These are phyloP conservation scores for Phytophthora tubulina DNA, from an alignment of 352 stramenopile genomes.

Conservation along the genomic window DNA sequence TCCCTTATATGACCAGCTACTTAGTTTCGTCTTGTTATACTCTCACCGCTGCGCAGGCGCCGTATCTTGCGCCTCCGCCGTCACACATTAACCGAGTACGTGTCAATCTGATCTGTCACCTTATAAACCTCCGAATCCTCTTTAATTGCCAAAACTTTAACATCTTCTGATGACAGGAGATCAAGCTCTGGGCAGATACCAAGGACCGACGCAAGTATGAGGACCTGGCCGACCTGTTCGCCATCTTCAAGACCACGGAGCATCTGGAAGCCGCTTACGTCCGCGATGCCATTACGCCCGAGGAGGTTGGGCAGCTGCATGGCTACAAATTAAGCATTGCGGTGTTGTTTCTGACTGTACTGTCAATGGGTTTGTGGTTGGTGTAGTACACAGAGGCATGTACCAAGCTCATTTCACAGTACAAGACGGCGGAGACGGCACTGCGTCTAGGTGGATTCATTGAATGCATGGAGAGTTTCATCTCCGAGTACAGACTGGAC, in stretches of 20 bases:
- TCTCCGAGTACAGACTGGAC: conserved; percentile 96
- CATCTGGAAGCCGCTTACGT: conserved; percentile 98
- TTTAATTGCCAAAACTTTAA: neutral
- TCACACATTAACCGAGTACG: conserved; percentile 46
- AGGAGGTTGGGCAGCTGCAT: conserved; percentile 62
- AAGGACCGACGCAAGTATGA: conserved; percentile 91
- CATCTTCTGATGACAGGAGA: conserved; percentile 48
- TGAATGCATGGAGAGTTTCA: conserved; percentile 88
- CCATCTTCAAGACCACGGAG: conserved; percentile 98
- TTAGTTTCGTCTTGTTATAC: neutral
- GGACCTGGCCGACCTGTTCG: conserved; percentile 93
- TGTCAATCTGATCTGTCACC: neutral
- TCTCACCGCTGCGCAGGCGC: conserved; percentile 13
- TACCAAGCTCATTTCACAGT: conserved; percentile 98
- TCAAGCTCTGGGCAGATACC: conserved; percentile 85
- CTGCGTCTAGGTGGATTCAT: conserved; percentile 85
- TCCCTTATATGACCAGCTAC: neutral
- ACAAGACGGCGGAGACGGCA: conserved; percentile 96
- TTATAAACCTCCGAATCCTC: neutral
- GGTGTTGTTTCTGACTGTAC: neutral
- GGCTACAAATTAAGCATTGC: neutral
- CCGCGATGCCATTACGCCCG: conserved; percentile 93
- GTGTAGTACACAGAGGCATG: conserved; percentile 95
- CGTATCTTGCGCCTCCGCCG: conserved; percentile 36
- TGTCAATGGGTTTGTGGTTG: conserved; percentile 1